Evolutionary conservation across 2,329 filamentous ascomycete genomes (phyloP).

Genomic region (Grosmannia clavigera): DNA sequence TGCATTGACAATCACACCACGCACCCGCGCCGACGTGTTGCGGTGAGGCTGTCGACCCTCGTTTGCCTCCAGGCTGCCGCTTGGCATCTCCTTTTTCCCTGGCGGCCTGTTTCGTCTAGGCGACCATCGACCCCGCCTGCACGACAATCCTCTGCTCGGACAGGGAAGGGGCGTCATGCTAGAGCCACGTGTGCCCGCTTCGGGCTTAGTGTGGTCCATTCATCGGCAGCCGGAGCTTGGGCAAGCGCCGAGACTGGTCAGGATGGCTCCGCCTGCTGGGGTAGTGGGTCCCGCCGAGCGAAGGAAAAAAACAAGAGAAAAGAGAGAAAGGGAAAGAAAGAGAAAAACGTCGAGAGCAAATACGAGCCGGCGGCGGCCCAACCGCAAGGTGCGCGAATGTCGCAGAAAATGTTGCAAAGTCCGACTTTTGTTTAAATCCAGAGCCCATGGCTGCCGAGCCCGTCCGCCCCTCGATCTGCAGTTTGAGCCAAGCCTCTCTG

Average conservation of each 20-base stretch:
- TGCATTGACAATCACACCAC: neutral
- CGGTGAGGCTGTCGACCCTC: neutral
- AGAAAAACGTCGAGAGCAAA: neutral
- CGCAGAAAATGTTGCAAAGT: neutral
- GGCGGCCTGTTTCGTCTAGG: neutral
- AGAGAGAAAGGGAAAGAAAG: neutral
- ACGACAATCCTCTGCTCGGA: neutral
- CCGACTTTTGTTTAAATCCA: neutral
- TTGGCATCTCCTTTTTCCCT: neutral
- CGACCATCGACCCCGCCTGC: neutral
- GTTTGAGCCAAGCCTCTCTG: neutral
- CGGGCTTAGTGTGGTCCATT: neutral
- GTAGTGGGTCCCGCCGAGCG: neutral
- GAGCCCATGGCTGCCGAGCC: neutral
- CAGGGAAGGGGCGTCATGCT: too few species aligned
- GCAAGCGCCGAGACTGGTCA: neutral
- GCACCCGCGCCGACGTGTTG: neutral
- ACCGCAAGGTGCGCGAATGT: neutral
- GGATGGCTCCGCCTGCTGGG: neutral
- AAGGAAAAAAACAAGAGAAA: neutral
- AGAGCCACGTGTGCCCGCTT: neutral
- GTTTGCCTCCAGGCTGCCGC: neutral
- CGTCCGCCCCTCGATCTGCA: neutral
- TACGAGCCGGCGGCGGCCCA: neutral
- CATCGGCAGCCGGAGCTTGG: neutral